Conservation (phyloP, 805 yeast species). For the Myxozyma sirexii region DNA sequence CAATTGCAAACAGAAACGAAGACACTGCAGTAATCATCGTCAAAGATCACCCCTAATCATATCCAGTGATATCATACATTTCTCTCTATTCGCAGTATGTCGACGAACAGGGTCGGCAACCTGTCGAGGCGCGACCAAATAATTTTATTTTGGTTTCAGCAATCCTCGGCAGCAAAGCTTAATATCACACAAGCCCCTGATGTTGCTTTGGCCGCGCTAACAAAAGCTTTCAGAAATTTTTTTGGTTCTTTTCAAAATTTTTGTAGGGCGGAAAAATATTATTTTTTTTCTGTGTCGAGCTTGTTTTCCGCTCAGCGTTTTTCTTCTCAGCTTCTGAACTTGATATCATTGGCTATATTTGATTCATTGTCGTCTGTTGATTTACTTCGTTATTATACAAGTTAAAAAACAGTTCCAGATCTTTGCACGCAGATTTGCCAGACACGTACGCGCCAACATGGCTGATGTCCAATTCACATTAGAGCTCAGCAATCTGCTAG, state of each 20-base stretch:
- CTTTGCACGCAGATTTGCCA: too few relatives aligned
- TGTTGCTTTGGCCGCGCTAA: too few relatives aligned
- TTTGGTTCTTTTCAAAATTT: neutral
- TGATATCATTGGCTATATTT: neutral
- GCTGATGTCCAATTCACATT: constrained; percentile 20
- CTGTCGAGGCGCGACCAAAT: neutral
- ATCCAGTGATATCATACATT: too few relatives aligned
- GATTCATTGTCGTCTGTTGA: too few relatives aligned
- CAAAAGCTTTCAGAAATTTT: too few relatives aligned
- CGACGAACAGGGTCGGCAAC: neutral
- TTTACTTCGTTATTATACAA: neutral
- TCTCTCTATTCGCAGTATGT: too few relatives aligned
- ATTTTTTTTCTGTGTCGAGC: neutral
- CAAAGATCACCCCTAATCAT: neutral
- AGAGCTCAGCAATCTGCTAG: constrained; percentile 45
- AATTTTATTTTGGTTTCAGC: neutral
- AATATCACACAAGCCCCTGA: neutral
- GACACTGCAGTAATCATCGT: neutral
- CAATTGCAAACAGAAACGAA: neutral
- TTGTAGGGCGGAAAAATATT: neutral
- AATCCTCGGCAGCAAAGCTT: neutral
- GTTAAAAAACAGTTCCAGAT: neutral
- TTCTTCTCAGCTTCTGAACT: neutral
- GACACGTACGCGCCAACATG: too few relatives aligned
- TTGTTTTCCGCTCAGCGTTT: neutral